Evolutionary conservation across 352 stramenopile genomes (phyloP).

Genomic region (Aphanomyces stellatus): DNA sequence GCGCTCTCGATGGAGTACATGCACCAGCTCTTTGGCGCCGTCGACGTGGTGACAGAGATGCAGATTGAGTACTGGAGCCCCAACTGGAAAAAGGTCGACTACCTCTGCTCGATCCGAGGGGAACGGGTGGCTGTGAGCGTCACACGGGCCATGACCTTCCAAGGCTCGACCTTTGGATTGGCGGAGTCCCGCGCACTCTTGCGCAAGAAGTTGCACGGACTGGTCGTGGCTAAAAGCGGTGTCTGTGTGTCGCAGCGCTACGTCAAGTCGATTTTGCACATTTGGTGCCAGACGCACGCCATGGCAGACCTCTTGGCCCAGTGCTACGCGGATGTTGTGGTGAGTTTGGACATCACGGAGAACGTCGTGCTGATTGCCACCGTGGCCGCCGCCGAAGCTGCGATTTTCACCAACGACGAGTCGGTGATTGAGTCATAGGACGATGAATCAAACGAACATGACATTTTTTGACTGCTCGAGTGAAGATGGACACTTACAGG

Average conservation of each 20-base stretch:
- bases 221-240: slow-evolving; percentile 10
- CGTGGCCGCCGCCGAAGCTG: background rate
- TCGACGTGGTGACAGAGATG: slow-evolving; percentile 26
- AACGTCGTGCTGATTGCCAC: slow-evolving; percentile 12
- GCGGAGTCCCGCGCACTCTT: too few relatives aligned
- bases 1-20: slow-evolving; percentile 26
- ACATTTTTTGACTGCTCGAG: too few relatives aligned
- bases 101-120: slow-evolving; percentile 13
- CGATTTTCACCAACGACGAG: slow-evolving; percentile 8
- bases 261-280: slow-evolving; percentile 17
- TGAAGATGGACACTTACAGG: too few relatives aligned
- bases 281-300: slow-evolving; percentile 17
- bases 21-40: slow-evolving; percentile 18
- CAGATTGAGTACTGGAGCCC: slow-evolving; percentile 23
- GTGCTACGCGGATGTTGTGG: slow-evolving; percentile 2
- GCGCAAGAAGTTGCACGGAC: slow-evolving; percentile 16
- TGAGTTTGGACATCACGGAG: background rate
- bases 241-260: slow-evolving; percentile 11
- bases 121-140: slow-evolving; percentile 16
- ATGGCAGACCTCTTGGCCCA: background rate
- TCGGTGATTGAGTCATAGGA: background rate
- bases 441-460: background rate
- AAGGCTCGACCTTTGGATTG: background rate
- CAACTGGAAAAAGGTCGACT: slow-evolving; percentile 27
- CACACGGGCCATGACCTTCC: slow-evolving; percentile 19